Conservation (phyloP, 2,329 filamentous ascomycete genomes). For the Chaetomiaceae sp. region DNA sequence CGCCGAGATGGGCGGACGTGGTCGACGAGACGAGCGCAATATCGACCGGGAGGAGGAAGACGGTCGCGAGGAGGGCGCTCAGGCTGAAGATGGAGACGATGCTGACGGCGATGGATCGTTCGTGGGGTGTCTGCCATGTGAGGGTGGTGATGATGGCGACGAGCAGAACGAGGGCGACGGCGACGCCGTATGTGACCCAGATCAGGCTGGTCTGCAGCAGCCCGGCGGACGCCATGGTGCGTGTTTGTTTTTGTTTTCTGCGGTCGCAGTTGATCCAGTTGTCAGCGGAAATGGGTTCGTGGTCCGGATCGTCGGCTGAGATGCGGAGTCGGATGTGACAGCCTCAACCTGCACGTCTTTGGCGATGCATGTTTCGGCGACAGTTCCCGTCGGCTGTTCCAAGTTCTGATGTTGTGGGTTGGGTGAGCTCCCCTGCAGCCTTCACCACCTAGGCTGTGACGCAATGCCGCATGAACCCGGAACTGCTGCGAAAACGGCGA, state of each 20-base stretch:
- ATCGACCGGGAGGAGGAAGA: conserved; percentile 89
- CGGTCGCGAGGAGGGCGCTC: conserved; percentile 82
- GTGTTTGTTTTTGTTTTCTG: background rate
- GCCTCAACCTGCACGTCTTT: background rate
- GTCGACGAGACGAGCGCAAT: conserved; percentile 93
- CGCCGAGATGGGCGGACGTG: conserved; percentile 66
- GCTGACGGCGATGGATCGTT: conserved; percentile 78
- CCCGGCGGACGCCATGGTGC: conserved; percentile 38
- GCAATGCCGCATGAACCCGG: conserved; percentile 21
- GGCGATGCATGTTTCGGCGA: background rate
- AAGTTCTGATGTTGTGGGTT: background rate
- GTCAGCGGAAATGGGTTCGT: too few relatives aligned
- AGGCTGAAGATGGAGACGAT: conserved; percentile 82
- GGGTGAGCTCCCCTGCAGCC: too few relatives aligned
- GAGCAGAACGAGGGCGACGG: conserved; percentile 69
- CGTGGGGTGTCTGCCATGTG: conserved; percentile 83
- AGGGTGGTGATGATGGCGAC: conserved; percentile 83
- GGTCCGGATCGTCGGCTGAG: background rate
- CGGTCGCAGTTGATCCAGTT: background rate
- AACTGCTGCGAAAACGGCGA: background rate
- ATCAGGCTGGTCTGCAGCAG: conserved; percentile 86
- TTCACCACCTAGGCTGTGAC: conserved; percentile 18
- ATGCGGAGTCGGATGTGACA: background rate
- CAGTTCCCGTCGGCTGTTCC: background rate
- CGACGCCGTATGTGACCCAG: conserved; percentile 89